Conservation (phyloP, 139 green algal species). For the Gonium pectorale region DNA sequence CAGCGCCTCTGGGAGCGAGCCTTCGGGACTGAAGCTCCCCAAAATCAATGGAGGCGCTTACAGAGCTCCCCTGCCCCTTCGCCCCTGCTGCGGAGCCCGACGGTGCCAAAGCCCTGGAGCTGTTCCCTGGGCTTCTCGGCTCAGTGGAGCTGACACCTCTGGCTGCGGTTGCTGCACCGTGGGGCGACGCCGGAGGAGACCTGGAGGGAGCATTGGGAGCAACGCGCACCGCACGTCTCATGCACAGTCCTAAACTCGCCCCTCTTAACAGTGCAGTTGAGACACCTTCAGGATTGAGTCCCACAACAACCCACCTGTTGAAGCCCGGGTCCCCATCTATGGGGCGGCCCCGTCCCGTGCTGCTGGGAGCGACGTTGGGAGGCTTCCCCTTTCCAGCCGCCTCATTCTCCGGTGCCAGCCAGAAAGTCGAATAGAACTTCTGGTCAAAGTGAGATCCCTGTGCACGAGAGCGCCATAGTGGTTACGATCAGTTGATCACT, state of each 20-base stretch:
- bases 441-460: conserved; percentile 81
- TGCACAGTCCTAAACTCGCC: too few species aligned
- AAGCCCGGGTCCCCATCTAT: too few species aligned
- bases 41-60: conserved; percentile 18
- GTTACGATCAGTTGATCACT: too few species aligned
- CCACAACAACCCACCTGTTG: too few species aligned
- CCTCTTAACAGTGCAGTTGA: too few species aligned
- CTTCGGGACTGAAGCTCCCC: background rate
- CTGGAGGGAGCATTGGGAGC: background rate
- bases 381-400: background rate
- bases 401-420: conserved; percentile 55
- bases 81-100: background rate
- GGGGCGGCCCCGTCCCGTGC: background rate
- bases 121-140: background rate
- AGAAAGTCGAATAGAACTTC: conserved; percentile 79
- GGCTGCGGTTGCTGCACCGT: background rate
- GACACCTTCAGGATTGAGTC: too few species aligned
- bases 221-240: too few species aligned
- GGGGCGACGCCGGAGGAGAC: background rate
- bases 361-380: too few species aligned
- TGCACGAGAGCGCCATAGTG: too few species aligned
- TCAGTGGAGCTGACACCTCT: conserved; percentile 28
- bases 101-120: background rate
- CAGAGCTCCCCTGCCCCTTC: background rate
- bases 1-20: background rate